These are phyloP conservation scores for Sporothrix protearum DNA, from an alignment of 2,329 filamentous ascomycete genomes.

Conservation along the genomic window DNA sequence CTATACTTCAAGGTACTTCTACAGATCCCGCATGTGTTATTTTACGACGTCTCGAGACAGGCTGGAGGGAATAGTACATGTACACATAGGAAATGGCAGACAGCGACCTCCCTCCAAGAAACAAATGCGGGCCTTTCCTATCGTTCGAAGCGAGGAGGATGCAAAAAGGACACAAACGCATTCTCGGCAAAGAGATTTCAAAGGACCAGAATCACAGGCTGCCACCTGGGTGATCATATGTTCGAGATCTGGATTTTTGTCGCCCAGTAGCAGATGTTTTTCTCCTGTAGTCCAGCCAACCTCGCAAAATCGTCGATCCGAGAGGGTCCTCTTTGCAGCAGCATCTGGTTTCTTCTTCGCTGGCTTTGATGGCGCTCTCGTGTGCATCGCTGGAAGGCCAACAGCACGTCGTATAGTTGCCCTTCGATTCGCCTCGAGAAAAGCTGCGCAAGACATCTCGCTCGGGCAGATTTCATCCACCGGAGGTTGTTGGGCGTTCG, in stretches of 20 bases:
- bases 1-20: background rate
- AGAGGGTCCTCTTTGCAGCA: background rate
- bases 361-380: background rate
- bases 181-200: background rate
- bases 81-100: background rate
- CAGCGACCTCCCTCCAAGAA: background rate
- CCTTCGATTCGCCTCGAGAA: no score
- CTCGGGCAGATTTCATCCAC: background rate
- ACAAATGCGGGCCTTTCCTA: background rate
- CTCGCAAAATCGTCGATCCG: background rate
- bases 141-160: background rate
- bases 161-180: background rate
- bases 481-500: background rate
- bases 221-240: background rate
- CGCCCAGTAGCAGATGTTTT: background rate
- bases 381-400: no score
- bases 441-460: no score
- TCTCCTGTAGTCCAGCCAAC: background rate
- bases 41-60: slow-evolving; percentile 12
- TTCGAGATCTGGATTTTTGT: background rate
- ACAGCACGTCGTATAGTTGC: no score
- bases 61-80: no score
- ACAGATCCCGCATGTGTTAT: slow-evolving; percentile 2
- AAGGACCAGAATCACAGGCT: background rate
- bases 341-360: background rate